Evolutionary conservation across 306 rosid genomes (phyloP).

Genomic region (Rosa rugosa): DNA sequence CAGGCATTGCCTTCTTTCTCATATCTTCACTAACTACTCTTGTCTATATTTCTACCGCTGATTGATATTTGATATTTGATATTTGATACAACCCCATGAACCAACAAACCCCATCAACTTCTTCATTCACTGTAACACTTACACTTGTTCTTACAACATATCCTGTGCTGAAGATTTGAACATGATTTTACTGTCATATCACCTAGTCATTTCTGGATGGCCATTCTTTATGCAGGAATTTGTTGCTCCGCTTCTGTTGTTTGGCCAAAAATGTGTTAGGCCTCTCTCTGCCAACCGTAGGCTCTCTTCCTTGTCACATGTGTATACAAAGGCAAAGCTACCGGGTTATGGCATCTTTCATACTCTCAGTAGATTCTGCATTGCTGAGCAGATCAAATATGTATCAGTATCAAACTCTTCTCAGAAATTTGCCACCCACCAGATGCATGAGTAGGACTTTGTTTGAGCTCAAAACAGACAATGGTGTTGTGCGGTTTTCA

Average conservation of each 20-base stretch:
- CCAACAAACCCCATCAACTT: too few relatives aligned
- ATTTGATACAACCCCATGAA: too few relatives aligned
- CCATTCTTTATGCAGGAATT: conserved; percentile 48
- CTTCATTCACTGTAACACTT: too few relatives aligned
- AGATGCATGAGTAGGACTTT: conserved; percentile 54
- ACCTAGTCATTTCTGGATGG: background rate
- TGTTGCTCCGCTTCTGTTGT: conserved; percentile 29
- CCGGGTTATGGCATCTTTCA: conserved; percentile 22
- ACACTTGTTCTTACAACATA: too few relatives aligned
- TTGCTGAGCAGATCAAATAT: conserved; percentile 25
- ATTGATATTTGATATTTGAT: too few relatives aligned
- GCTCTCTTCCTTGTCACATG: conserved; percentile 23
- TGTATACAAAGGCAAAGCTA: conserved; percentile 33
- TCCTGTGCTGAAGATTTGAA: too few relatives aligned
- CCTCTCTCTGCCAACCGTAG: too few relatives aligned
- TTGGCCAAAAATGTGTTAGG: conserved; percentile 36
- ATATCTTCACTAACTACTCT: too few relatives aligned
- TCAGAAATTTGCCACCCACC: conserved; percentile 32
- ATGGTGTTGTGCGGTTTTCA: conserved; percentile 59
- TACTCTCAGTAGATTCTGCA: conserved; percentile 16
- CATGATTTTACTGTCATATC: too few relatives aligned
- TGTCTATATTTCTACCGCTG: too few relatives aligned
- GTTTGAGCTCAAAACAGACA: conserved; percentile 51
- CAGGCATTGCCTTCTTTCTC: too few relatives aligned
- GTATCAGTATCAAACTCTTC: background rate